Conservation (phyloP, 331 rosid genomes). For the Pyrus hybrid region DNA sequence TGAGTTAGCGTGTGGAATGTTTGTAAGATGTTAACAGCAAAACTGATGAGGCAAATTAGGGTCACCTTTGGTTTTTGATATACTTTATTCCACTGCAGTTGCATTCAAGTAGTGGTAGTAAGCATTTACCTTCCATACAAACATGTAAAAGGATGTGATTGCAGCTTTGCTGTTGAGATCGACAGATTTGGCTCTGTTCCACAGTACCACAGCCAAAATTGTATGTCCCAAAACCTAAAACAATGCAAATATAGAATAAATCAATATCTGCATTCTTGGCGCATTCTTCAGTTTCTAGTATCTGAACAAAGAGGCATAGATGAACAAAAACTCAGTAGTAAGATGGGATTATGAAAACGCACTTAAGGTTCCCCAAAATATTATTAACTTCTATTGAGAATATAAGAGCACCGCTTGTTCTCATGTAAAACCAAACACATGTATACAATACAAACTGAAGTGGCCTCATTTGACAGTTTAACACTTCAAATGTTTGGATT, state of each 20-base stretch:
- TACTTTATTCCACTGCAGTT: neutral
- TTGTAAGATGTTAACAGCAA: neutral
- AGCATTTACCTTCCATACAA: slow-evolving; percentile 81
- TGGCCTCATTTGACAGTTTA: neutral
- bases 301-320: neutral
- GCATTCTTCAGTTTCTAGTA: slow-evolving; percentile 1
- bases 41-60: neutral
- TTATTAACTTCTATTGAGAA: neutral
- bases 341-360: neutral
- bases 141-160: slow-evolving; percentile 89
- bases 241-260: slow-evolving; percentile 13
- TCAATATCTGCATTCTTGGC: neutral
- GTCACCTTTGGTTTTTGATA: neutral
- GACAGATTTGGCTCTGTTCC: slow-evolving; percentile 70
- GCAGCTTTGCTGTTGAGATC: slow-evolving; percentile 78
- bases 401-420: neutral
- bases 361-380: neutral
- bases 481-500: neutral
- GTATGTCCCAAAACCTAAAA: slow-evolving; percentile 66
- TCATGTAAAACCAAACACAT: neutral
- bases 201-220: slow-evolving; percentile 53
- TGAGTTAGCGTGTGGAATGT: neutral
- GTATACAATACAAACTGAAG: neutral
- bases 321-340: neutral
- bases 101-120: neutral